These are phyloP conservation scores for Trypanosoma scelopori DNA, from an alignment of 208 protist species.

Conservation along the genomic window DNA sequence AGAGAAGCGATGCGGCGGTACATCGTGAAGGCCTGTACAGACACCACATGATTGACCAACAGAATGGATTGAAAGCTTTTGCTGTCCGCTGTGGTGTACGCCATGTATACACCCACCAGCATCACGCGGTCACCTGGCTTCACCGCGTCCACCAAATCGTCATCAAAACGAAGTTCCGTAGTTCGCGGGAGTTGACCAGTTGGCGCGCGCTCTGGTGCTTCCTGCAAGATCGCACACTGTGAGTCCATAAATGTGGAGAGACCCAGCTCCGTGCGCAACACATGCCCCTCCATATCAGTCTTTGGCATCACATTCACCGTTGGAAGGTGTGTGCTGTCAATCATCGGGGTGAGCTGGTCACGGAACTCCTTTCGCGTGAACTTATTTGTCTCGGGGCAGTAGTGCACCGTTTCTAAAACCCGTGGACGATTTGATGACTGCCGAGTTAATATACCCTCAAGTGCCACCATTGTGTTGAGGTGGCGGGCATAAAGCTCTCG, in stretches of 20 bases:
- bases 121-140: conserved; percentile 97
- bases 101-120: conserved; percentile 95
- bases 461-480: conserved; percentile 94
- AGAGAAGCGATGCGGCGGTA: conserved; percentile 45
- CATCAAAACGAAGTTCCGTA: conserved; percentile 96
- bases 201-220: conserved; percentile 97
- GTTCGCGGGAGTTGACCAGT: conserved; percentile 98
- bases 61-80: conserved; percentile 94
- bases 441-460: conserved; percentile 98
- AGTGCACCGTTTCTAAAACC: conserved; percentile 94
- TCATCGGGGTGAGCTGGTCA: conserved; percentile 93
- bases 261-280: conserved; percentile 97
- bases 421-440: conserved; percentile 87
- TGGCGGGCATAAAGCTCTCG: conserved; percentile 91
- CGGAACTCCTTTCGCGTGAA: conserved; percentile 91
- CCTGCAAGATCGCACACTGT: conserved; percentile 96
- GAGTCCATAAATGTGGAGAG: conserved; percentile 97
- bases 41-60: conserved; percentile 92
- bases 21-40: conserved; percentile 53
- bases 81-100: conserved; percentile 81
- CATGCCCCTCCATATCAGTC: conserved; percentile 95
- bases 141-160: conserved; percentile 97
- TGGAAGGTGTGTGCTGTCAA: conserved; percentile 85
- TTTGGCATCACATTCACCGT: conserved; percentile 92
- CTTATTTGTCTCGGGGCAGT: conserved; percentile 92